Conservation (phyloP, 1,139 yeast genomes). For the Candida freyschussii region DNA sequence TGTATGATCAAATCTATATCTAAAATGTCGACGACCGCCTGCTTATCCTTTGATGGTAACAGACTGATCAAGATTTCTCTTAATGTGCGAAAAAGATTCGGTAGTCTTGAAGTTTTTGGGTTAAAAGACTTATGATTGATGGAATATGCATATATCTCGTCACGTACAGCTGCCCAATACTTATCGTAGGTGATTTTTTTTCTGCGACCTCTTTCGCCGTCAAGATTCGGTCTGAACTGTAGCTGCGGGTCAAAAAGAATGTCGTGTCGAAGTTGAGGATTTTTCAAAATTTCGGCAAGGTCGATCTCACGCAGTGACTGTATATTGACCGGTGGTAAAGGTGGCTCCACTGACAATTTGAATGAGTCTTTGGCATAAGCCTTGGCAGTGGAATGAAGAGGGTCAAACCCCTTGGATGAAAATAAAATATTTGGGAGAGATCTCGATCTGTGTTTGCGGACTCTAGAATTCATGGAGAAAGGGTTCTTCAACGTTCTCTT, state of each 20-base stretch:
- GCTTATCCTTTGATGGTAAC: slow-evolving; percentile 74
- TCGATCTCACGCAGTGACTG: slow-evolving; percentile 85
- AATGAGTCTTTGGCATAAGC: slow-evolving; percentile 2
- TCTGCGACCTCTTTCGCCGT: slow-evolving; percentile 83
- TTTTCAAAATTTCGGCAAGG: slow-evolving; percentile 80
- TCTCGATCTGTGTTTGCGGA: slow-evolving; percentile 25
- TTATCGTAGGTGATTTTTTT: slow-evolving; percentile 72
- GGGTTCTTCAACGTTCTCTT: slow-evolving; percentile 3
- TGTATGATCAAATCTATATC: slow-evolving; percentile 76
- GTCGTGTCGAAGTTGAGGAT: slow-evolving; percentile 91
- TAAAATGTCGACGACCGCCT: slow-evolving; percentile 64
- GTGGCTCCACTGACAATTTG: no score
- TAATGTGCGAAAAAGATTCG: slow-evolving; percentile 68
- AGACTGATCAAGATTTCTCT: slow-evolving; percentile 71
- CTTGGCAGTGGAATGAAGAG: no score
- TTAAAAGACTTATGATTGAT: slow-evolving; percentile 28
- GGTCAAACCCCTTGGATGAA: slow-evolving; percentile 8
- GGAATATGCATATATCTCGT: slow-evolving; percentile 24
- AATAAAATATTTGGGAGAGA: slow-evolving; percentile 25
- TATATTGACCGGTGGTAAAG: slow-evolving; percentile 75
- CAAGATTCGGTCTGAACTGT: slow-evolving; percentile 87
- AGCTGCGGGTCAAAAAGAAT: slow-evolving; percentile 88
- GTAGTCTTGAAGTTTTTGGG: slow-evolving; percentile 46
- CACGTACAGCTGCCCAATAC: slow-evolving; percentile 70
- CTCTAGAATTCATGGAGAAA: slow-evolving; percentile 9